Base-by-base conservation (phyloP, 176 grass and related monocot species). In the Oryza rufipogon region DNA sequence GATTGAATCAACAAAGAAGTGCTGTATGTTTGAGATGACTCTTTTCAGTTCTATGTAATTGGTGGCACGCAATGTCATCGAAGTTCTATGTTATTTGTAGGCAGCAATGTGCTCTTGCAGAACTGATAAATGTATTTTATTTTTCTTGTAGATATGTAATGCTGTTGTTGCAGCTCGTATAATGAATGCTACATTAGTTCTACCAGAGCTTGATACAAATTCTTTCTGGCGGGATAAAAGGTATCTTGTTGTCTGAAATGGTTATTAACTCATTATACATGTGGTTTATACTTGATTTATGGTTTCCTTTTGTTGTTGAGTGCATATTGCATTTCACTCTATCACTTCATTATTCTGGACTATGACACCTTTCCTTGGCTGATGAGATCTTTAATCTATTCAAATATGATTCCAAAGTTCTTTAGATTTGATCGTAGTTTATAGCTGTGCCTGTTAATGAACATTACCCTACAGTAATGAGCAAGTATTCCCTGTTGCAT, bases 191-290 rank as follows among this genome's bases (percentile, higher is more conserved):
- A 93, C 95, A 80, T 73, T 98, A 61, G 92, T 98, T 36, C 80
- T 98, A 58, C 95, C 92, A 70, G 91, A 98, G 69, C 82, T 98
- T 84, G 95, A 98, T 49, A 88, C 95, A 80, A 98, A 98, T 86
- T 98, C 95, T 74, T 98, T 95, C 82, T 95, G 95, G 95, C 92
- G 65, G 79, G 95, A 98, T 80, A 92, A 98, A 80, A 98, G 92
- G 92, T 98, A 88, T 66, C 11, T 64, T 68, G 78, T 73, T 86
- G 5, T 84, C 68, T 75, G 12, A 77, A 79, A 54, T 82, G 13
- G 26, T 86, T 33, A 82, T 45, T 70, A 58, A 52, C 39, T 41
- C 73, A 22, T 6, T 17, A 11, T 11, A 45, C 54, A 9, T 23
- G n/a, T 63, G 58, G 58, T 13, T 63, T 61, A 3, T 61, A 61